Evolutionary conservation across 2,329 filamentous ascomycete species (phyloP), one percentile per base, ranked within the genome.

Genomic region (Fusarium sp.): DNA sequence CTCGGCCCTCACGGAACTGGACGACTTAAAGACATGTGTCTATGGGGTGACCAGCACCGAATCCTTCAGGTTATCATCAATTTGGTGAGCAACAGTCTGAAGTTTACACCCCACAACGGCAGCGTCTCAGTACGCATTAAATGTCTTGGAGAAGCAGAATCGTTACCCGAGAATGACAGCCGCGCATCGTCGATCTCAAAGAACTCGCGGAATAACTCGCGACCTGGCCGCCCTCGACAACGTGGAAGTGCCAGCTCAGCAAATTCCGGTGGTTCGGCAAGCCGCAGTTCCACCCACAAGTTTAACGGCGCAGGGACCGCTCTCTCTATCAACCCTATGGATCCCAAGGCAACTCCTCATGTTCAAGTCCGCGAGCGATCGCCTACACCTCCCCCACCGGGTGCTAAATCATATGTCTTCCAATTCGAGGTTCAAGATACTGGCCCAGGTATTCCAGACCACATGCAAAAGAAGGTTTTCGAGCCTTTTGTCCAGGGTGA

Each of bases 401-500:
- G 85, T 59, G 87, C 90, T 14, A 89, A 86, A 75, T 86, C 87
- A n/a, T 87, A 92, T 54, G 76, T 89, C 11, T 97, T 97, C 71
- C 92, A 96, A 74, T 97, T 97, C 63, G 92, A 96, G 75, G 93
- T 97, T 1, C 86, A 93, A 75, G 94, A 97, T 70, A 95, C 90
- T 1, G 94, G 94, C 0, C 94, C 93, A 1, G 94, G 94, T 28
- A 97, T 97, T 56, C 88, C 93, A 0, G 86, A 89, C 8, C 82
- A 90, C 67, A 87, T 96, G 77, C 93, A 94, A 71, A 84, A 92
- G 57, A 90, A 90, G 70, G 93, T 97, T 11, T 97, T 97, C 75
- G 94, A 97, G 77, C 94, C 94, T 1, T 97, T 97, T 75, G 92
- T 97, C 0, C 94, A 97, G 78, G 94, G 92, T n/a, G 94, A 97